Conservation (phyloP, 441 rosid species). For the Erodium trifolium region DNA sequence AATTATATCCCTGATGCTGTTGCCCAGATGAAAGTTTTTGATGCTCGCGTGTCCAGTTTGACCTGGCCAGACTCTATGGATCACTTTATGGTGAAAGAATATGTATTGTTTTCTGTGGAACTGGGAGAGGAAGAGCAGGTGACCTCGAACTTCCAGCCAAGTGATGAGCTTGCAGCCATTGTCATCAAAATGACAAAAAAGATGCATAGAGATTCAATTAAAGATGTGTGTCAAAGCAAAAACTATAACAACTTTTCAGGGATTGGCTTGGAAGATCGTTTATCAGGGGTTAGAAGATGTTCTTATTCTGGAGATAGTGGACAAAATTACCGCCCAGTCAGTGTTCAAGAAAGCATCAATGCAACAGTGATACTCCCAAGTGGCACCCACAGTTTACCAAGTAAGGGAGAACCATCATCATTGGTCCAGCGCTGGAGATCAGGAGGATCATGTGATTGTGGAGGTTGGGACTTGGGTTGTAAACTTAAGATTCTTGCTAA, state of each 20-base stretch:
- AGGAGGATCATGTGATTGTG: slow-evolving; percentile 93
- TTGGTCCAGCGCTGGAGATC: slow-evolving; percentile 82
- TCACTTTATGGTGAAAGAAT: slow-evolving; percentile 45
- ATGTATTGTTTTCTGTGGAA: slow-evolving; percentile 55
- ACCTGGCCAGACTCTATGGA: slow-evolving; percentile 23
- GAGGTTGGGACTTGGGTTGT: slow-evolving; percentile 97
- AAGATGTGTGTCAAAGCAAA: slow-evolving; percentile 2
- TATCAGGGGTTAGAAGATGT: neutral
- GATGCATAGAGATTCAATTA: slow-evolving; percentile 17
- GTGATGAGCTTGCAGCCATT: slow-evolving; percentile 80
- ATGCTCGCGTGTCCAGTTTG: slow-evolving; percentile 30
- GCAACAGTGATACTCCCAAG: slow-evolving; percentile 80
- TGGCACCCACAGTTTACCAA: slow-evolving; percentile 74
- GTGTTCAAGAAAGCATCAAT: slow-evolving; percentile 29
- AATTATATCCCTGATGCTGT: slow-evolving; percentile 60
- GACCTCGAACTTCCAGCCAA: slow-evolving; percentile 42
- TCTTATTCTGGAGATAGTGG: slow-evolving; percentile 10
- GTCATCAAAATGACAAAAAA: slow-evolving; percentile 48
- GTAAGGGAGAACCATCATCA: slow-evolving; percentile 80
- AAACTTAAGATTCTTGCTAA: slow-evolving; percentile 56
- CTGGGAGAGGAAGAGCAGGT: slow-evolving; percentile 33
- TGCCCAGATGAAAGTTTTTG: slow-evolving; percentile 76
- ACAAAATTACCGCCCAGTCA: slow-evolving; percentile 15
- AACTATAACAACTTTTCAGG: neutral
- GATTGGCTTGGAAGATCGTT: slow-evolving; percentile 2